phyloP scores from a whole-genome alignment of 345 rosid genomes.

The Gynandropsis gynandra region DNA sequence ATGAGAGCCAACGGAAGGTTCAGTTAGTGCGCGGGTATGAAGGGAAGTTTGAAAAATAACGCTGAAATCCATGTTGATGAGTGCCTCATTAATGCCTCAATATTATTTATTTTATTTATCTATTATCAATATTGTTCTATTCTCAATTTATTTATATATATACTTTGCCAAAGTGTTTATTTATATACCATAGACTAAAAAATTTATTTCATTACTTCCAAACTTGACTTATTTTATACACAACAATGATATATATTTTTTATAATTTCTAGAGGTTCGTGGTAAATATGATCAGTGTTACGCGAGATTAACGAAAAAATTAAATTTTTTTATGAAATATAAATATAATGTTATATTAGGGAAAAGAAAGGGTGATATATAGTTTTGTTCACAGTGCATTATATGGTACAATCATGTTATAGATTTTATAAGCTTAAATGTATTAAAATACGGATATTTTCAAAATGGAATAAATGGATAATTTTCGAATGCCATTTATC shows the following conservation, averaged over 20 bases:
- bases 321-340: background rate
- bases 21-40: constrained; percentile 65
- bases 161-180: too few relatives aligned
- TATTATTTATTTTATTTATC: background rate
- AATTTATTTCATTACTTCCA: constrained; percentile 2
- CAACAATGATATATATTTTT: constrained; percentile 29
- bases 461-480: constrained; percentile 12
- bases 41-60: constrained; percentile 43
- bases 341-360: background rate
- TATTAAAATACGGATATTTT: too few relatives aligned
- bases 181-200: too few relatives aligned
- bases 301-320: background rate
- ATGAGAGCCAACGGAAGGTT: constrained; percentile 44
- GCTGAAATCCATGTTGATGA: constrained; percentile 44
- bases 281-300: constrained; percentile 21
- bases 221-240: constrained; percentile 28
- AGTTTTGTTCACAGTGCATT: too few relatives aligned
- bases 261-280: constrained; percentile 7
- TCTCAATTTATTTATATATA: background rate
- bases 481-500: constrained; percentile 19
- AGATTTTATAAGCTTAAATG: too few relatives aligned
- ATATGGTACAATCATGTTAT: too few relatives aligned
- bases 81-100: constrained; percentile 15
- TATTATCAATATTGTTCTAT: background rate
- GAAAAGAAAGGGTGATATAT: too few relatives aligned